Evolutionary conservation across 139 green algal genomes (phyloP).

Genomic region (Astrephomene gubernaculifera): DNA sequence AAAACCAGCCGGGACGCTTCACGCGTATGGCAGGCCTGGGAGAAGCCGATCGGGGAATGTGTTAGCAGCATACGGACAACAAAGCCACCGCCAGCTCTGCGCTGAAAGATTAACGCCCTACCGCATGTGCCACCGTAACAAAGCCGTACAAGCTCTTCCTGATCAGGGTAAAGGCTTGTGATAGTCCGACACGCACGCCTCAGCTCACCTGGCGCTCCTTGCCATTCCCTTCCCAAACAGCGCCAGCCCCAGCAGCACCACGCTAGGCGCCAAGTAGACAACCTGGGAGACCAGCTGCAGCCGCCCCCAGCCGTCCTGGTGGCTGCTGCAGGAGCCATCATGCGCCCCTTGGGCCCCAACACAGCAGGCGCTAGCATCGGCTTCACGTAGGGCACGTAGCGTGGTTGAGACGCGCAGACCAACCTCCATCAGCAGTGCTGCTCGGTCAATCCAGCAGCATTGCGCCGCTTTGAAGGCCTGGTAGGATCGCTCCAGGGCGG

Average conservation of each 20-base stretch:
- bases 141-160: too few species aligned
- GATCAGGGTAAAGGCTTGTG: too few species aligned
- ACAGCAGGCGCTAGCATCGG: neutral
- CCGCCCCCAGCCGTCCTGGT: neutral
- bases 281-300: neutral
- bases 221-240: too few species aligned
- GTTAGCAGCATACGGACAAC: too few species aligned
- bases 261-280: neutral
- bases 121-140: too few species aligned
- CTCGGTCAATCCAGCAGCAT: neutral
- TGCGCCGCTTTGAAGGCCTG: constrained; percentile 14
- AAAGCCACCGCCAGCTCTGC: too few species aligned
- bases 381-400: neutral
- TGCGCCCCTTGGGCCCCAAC: neutral
- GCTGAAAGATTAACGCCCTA: too few species aligned
- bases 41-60: too few species aligned
- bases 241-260: neutral
- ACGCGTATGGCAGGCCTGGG: too few species aligned
- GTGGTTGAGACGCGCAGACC: neutral
- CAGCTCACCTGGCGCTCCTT: too few species aligned
- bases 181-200: too few species aligned
- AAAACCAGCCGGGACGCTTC: neutral
- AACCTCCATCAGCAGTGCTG: neutral
- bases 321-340: neutral
- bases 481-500: neutral